Conservation (phyloP, 345 rosid genomes). For the Melaleuca alternifolia region DNA sequence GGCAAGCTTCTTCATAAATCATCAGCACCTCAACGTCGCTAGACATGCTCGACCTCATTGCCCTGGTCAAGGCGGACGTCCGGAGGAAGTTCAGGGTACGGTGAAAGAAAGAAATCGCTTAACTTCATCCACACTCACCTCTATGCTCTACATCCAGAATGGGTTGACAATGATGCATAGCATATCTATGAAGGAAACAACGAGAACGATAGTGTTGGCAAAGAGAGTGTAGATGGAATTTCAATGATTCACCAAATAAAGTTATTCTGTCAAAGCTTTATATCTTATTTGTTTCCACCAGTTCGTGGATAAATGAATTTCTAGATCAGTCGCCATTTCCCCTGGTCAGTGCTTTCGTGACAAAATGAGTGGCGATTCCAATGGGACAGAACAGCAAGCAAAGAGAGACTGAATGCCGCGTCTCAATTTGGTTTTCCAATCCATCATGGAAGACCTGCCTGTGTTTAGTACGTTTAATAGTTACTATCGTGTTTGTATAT, state of each 20-base stretch:
- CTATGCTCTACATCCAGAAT: background rate
- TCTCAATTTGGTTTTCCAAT: conserved; percentile 58
- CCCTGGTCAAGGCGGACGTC: conserved; percentile 18
- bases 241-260: background rate
- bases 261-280: background rate
- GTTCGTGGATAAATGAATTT: background rate
- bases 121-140: conserved; percentile 5
- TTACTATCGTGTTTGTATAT: background rate
- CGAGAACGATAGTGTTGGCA: background rate
- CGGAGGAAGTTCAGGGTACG: conserved; percentile 5
- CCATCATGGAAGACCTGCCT: conserved; percentile 90
- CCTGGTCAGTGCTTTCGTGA: conserved; percentile 59
- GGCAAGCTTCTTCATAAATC: conserved; percentile 24
- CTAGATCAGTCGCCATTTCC: conserved; percentile 1
- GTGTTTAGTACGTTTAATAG: background rate
- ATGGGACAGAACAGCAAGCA: conserved; percentile 84
- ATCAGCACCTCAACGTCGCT: conserved; percentile 6
- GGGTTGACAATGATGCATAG: background rate
- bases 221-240: background rate
- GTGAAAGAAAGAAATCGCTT: conserved; percentile 17
- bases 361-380: conserved; percentile 52
- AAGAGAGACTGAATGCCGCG: conserved; percentile 85
- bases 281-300: background rate
- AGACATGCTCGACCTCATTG: conserved; percentile 27
- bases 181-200: background rate